A percentile compares a stretch with the other conserved stretches of the same genome.
Conservation (phyloP, 2,329 filamentous ascomycete species). For the Verticillium longisporum region DNA sequence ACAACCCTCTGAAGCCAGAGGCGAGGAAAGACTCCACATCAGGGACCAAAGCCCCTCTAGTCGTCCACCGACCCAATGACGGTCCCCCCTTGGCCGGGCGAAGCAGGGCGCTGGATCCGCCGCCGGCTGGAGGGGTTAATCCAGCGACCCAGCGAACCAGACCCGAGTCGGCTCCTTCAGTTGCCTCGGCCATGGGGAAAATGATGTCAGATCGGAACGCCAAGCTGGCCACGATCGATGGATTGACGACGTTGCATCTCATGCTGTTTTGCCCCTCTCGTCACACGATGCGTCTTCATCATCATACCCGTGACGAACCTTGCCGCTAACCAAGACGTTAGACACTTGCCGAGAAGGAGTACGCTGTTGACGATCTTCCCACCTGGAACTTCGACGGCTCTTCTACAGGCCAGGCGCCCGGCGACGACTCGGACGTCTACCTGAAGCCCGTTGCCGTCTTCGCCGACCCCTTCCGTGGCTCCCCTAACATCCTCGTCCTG, state of each 20-base stretch:
- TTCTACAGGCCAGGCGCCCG: constrained; percentile 84
- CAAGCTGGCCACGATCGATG: no score
- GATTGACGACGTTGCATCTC: not conserved
- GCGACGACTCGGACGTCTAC: constrained; percentile 97
- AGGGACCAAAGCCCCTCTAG: not conserved
- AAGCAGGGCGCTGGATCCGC: not conserved
- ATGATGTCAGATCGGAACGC: no score
- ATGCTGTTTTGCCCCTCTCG: not conserved
- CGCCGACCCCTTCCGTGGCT: constrained; percentile 84
- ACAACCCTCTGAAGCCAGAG: not conserved
- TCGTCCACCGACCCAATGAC: not conserved
- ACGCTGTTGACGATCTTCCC: constrained; percentile 45
- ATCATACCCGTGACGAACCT: not conserved
- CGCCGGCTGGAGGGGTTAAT: not conserved
- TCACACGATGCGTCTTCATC: not conserved
- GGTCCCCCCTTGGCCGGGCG: not conserved
- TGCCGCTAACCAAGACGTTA: constrained; percentile 15
- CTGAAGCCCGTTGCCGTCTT: constrained; percentile 83
- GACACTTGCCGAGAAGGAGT: constrained; percentile 44
- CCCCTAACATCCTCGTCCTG: constrained; percentile 90
- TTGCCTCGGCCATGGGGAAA: no score
- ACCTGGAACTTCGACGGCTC: constrained; percentile 64
- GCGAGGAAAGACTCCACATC: not conserved
- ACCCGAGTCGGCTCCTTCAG: no score
- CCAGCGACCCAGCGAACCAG: not conserved